Evolutionary conservation across 805 yeast species (phyloP).

Genomic region (Lachancea fermentati): DNA sequence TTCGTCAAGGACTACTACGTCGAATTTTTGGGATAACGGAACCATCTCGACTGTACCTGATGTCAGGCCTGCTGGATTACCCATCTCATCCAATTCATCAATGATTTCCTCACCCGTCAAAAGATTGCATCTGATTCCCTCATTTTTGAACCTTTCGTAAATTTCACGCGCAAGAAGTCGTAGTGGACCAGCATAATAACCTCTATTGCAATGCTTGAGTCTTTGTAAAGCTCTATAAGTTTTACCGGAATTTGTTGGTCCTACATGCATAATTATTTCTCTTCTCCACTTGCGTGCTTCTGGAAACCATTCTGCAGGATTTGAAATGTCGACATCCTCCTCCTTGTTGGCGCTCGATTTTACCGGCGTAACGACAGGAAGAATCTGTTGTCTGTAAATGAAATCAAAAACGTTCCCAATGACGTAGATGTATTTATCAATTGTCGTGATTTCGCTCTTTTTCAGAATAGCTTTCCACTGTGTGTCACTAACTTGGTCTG

Average conservation of each 20-base stretch:
- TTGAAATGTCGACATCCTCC: conserved; percentile 38
- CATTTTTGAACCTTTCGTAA: conserved; percentile 67
- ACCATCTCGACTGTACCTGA: conserved; percentile 95
- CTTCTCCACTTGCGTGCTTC: conserved; percentile 75
- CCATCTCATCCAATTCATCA: conserved; percentile 59
- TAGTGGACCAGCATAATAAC: conserved; percentile 93
- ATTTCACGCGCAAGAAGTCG: conserved; percentile 88
- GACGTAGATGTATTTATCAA: conserved; percentile 4
- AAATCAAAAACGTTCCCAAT: conserved; percentile 14
- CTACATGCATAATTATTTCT: conserved; percentile 85
- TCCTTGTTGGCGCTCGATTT: conserved; percentile 11
- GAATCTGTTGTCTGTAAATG: conserved; percentile 22
- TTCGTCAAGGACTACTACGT: conserved; percentile 89
- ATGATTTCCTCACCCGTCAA: conserved; percentile 95
- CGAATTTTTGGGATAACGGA: conserved; percentile 60
- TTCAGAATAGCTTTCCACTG: conserved; percentile 14
- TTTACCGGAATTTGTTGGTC: conserved; percentile 96
- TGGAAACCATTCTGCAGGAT: conserved; percentile 80
- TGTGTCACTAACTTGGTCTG: conserved; percentile 8
- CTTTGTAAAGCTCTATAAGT: conserved; percentile 76
- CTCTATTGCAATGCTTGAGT: conserved; percentile 59
- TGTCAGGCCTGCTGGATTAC: conserved; percentile 67
- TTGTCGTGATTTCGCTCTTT: background rate
- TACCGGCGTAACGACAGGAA: conserved; percentile 17
- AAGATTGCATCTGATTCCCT: conserved; percentile 70